Conservation (phyloP, 2,329 filamentous ascomycete genomes). For the Fusarium chlamydosporum region DNA sequence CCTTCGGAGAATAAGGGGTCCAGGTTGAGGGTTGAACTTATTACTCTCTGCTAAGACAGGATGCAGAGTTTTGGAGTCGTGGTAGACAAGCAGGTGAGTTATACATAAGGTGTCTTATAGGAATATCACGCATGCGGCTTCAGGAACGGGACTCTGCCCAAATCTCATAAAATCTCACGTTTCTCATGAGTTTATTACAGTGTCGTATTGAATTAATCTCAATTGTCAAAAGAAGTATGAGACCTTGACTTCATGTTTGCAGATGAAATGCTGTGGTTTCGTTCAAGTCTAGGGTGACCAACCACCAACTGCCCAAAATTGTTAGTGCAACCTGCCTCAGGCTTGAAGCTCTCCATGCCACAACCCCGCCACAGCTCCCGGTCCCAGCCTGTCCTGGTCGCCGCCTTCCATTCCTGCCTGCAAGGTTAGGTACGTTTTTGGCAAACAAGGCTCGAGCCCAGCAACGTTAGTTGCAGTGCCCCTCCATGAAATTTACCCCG, state of each 20-base stretch:
- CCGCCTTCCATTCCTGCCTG: conserved; percentile 2
- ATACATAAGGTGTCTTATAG: too few relatives aligned
- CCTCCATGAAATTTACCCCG: conserved; percentile 56
- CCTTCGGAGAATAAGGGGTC: not conserved
- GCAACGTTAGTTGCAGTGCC: conserved; percentile 31
- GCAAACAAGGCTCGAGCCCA: conserved; percentile 16
- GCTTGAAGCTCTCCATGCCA: conserved; percentile 20
- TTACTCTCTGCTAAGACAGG: not conserved
- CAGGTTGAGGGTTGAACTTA: not conserved
- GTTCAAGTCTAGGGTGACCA: not conserved
- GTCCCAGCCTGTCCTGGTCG: conserved; percentile 11
- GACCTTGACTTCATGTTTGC: not conserved
- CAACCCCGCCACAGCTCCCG: conserved; percentile 20
- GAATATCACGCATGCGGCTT: too few relatives aligned
- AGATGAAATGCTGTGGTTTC: not conserved
- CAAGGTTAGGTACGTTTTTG: not conserved
- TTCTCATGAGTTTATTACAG: too few relatives aligned
- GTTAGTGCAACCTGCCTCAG: conserved; percentile 39
- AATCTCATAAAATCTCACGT: too few relatives aligned
- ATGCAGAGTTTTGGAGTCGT: too few relatives aligned
- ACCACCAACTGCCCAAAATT: conserved; percentile 3
- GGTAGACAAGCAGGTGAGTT: too few relatives aligned
- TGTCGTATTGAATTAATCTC: too few relatives aligned
- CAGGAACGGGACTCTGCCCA: too few relatives aligned
- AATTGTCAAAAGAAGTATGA: too few relatives aligned